These are phyloP conservation scores for Cordia subcordata DNA, from an alignment of 257 asterid genomes.

Conservation along the genomic window DNA sequence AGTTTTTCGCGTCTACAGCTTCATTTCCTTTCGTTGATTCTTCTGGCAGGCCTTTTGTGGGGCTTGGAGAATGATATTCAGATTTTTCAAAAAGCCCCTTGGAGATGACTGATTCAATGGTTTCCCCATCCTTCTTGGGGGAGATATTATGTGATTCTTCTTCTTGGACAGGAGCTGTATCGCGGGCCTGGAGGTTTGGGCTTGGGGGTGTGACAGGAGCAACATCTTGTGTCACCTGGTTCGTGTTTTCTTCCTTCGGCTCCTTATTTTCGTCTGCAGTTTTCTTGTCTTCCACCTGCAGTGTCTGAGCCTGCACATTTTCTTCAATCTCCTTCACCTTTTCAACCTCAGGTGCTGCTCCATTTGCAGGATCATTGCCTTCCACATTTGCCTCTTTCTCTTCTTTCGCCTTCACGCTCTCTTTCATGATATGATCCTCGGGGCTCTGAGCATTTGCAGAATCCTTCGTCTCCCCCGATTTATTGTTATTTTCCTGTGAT, in stretches of 20 bases:
- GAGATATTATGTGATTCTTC: constrained; percentile 14
- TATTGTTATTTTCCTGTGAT: constrained; percentile 2
- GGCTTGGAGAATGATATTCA: background rate
- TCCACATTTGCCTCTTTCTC: constrained; percentile 1
- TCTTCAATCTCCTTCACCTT: constrained; percentile 12
- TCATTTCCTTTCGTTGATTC: background rate
- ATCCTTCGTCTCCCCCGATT: background rate
- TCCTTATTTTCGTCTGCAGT: constrained; percentile 10
- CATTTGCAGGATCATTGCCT: constrained; percentile 6
- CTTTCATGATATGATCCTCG: background rate
- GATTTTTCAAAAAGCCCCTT: constrained; percentile 4
- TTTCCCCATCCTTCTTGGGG: constrained; percentile 9
- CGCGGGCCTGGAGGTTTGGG: too few relatives aligned
- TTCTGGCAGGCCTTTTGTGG: constrained; percentile 8
- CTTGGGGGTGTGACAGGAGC: too few relatives aligned
- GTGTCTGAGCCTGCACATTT: constrained; percentile 8
- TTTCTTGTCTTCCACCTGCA: background rate
- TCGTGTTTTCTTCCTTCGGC: constrained; percentile 23
- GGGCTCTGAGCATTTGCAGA: background rate
- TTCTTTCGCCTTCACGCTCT: background rate
- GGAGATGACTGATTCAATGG: background rate
- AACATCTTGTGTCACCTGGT: constrained; percentile 1
- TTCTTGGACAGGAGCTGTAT: constrained; percentile 6
- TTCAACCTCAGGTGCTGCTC: constrained; percentile 10
- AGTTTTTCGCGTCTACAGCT: constrained; percentile 18